Percentiles rank a stretch among this genome's conserved stretches.
phyloP scores from a whole-genome alignment of 768 basidiomycete genomes.

The Boletus fagicola region DNA sequence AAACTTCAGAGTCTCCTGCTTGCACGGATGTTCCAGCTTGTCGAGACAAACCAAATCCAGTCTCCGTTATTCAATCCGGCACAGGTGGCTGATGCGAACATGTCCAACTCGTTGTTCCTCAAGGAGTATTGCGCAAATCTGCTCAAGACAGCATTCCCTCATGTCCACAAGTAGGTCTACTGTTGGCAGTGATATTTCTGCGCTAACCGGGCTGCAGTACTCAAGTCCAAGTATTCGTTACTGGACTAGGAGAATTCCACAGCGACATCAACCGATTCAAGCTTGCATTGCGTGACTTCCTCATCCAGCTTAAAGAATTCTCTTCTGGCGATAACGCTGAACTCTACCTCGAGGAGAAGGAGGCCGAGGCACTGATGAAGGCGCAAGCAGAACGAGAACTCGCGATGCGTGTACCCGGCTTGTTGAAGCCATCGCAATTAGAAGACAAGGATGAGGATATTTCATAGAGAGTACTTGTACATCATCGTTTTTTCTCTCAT shows the following conservation, averaged over 20 bases:
- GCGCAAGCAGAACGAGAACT: conserved; percentile 82
- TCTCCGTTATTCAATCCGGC: conserved; percentile 83
- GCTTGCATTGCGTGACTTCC: conserved; percentile 91
- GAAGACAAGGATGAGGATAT: conserved; percentile 92
- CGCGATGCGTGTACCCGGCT: conserved; percentile 94
- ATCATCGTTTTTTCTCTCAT: conserved; percentile 28
- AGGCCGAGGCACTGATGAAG: conserved; percentile 75
- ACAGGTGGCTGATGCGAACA: conserved; percentile 62
- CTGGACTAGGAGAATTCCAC: conserved; percentile 66
- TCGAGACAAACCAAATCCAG: conserved; percentile 76
- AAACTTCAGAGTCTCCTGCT: conserved; percentile 93
- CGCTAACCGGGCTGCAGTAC: conserved; percentile 41
- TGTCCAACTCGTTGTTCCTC: conserved; percentile 78
- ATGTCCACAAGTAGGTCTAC: conserved; percentile 73
- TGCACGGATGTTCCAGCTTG: conserved; percentile 89
- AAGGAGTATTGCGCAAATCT: conserved; percentile 84
- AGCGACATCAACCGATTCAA: conserved; percentile 90
- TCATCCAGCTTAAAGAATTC: conserved; percentile 97
- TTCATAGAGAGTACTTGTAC: conserved; percentile 31
- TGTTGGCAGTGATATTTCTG: not conserved
- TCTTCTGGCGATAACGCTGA: conserved; percentile 89
- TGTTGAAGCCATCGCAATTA: conserved; percentile 93
- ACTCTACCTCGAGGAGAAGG: conserved; percentile 91
- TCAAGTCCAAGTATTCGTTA: conserved; percentile 71
- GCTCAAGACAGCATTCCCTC: conserved; percentile 86